phyloP scores from a whole-genome alignment of 169 alveolate genomes.

The Blepharisma undulans region DNA sequence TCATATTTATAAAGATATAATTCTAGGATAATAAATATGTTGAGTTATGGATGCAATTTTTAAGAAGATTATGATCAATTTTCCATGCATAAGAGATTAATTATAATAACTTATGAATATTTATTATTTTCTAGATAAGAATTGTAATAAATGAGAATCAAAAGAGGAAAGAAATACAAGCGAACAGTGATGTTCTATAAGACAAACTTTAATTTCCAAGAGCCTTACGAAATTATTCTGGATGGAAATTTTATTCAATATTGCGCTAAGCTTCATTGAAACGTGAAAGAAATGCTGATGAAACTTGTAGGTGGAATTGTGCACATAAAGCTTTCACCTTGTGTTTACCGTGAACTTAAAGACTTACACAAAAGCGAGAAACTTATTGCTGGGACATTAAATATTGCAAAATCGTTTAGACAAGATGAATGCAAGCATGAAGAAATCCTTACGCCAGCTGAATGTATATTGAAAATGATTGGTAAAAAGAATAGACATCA shows the following conservation, averaged over 20 bases:
- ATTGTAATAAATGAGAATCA: constrained; percentile 45
- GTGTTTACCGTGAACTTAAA: constrained; percentile 42
- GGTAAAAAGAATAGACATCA: constrained; percentile 49
- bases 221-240: constrained; percentile 51
- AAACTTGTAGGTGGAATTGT: constrained; percentile 43
- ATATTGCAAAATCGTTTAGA: constrained; percentile 27
- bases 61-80: no score
- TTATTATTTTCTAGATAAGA: no score
- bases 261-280: constrained; percentile 24
- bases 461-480: constrained; percentile 44
- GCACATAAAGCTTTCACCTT: constrained; percentile 40
- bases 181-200: constrained; percentile 44
- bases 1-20: background rate
- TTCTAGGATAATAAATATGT: background rate
- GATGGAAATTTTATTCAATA: constrained; percentile 58
- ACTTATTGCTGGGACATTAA: constrained; percentile 17
- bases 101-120: no score
- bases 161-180: constrained; percentile 50
- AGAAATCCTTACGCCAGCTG: constrained; percentile 47
- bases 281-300: constrained; percentile 40
- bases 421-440: constrained; percentile 47
- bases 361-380: background rate
- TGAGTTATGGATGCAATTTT: background rate
- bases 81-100: no score
- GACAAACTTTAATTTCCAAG: constrained; percentile 48